phyloP scores from a whole-genome alignment of 306 rosid species.

The Casuarina glauca region DNA sequence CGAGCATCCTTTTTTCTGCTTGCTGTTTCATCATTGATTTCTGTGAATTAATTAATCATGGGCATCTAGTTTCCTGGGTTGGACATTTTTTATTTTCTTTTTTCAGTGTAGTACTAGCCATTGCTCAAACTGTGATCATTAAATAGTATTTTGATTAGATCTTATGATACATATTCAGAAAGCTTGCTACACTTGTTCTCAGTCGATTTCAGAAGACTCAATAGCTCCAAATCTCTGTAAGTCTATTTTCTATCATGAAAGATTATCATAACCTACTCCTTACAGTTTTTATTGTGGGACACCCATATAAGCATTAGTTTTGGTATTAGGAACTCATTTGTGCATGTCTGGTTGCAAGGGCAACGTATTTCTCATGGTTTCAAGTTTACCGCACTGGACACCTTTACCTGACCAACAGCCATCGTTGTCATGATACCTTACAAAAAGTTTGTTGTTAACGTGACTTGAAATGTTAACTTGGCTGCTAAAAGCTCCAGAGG shows the following conservation, averaged over 20 bases:
- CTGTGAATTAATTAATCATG: neutral
- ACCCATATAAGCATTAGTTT: neutral
- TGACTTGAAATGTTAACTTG: neutral
- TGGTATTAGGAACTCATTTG: conserved; percentile 3
- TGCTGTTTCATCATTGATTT: neutral
- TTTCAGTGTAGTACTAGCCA: neutral
- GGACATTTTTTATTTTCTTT: neutral
- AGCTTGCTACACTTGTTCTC: conserved; percentile 85
- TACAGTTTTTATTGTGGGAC: conserved; percentile 1
- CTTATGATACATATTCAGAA: conserved; percentile 58
- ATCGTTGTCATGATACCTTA: neutral
- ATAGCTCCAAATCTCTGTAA: conserved; percentile 89
- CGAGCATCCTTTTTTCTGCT: neutral
- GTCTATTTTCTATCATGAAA: conserved; percentile 27
- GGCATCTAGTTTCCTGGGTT: neutral
- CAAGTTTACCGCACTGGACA: neutral
- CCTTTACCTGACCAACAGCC: neutral
- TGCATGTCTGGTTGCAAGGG: conserved; percentile 6
- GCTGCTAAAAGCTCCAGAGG: conserved; percentile 7
- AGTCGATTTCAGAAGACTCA: conserved; percentile 70
- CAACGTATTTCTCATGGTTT: neutral
- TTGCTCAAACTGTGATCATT: conserved; percentile 9
- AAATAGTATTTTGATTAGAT: conserved; percentile 2
- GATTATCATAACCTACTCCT: conserved; percentile 18
- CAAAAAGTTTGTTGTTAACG: neutral